Percentiles rank a stretch among this genome's conserved stretches.
These are phyloP conservation scores for Lactarius psammicola DNA, from an alignment of 768 basidiomycete genomes.

Conservation along the genomic window DNA sequence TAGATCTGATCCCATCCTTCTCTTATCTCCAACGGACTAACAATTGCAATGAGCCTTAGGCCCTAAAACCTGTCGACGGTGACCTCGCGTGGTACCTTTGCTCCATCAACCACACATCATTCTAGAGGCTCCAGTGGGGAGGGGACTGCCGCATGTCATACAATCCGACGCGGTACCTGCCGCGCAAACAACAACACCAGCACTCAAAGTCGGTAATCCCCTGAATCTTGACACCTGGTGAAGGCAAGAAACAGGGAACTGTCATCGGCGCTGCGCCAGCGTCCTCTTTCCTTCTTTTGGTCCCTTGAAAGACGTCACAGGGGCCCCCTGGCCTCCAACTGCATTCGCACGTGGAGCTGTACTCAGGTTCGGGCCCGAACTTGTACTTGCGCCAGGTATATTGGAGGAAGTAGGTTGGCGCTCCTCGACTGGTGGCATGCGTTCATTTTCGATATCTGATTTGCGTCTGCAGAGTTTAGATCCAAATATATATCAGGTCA, in stretches of 20 bases:
- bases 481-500: no score
- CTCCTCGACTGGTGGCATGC: constrained; percentile 64
- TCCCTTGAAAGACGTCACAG: constrained; percentile 5
- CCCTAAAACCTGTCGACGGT: no score
- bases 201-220: no score
- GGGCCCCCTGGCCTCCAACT: no score
- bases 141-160: background rate
- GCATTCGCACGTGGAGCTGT: background rate
- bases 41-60: no score
- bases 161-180: background rate
- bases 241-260: background rate
- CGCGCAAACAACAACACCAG: no score
- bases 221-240: background rate
- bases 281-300: constrained; percentile 12
- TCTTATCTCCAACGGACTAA: background rate
- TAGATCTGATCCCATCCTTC: background rate
- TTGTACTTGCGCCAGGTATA: background rate
- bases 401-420: background rate
- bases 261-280: constrained; percentile 6
- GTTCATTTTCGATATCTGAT: constrained; percentile 98
- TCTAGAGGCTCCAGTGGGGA: background rate
- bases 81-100: no score
- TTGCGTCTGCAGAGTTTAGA: constrained; percentile 61
- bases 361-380: background rate
- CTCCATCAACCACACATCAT: no score